Evolutionary conservation across 1,139 yeast genomes (phyloP), one percentile per base, ranked within the genome.

Genomic region (Yarrowia galli): DNA sequence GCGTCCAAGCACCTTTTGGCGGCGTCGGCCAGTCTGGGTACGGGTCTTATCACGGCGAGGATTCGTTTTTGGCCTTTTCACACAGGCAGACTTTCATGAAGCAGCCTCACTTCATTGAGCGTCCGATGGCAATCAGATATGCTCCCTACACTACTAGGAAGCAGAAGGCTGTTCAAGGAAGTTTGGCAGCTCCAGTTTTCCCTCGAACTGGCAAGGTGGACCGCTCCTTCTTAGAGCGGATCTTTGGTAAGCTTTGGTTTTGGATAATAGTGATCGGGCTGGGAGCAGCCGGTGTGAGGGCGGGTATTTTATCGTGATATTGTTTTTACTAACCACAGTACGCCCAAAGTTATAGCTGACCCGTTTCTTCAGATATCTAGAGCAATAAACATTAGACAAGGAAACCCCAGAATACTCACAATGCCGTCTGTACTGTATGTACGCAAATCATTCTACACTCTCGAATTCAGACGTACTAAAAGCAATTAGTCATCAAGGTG

Each of bases 21-120:
- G 99, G 99, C 45, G 79, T 92, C 69, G 98, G 98, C 22, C 77
- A 79, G 38, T 91, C 97, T 0, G 99, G 99, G 0, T 79, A 81
- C 68, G 84, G 87, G 38, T 71, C 76, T 8, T 92, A 92, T 79
- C 98, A 93, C 75, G 97, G 98, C 7, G 79, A 79, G 70, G 83
- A 80, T 75, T 91, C 97, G 0, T 89, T 88, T 79, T 83, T 85
- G 69, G 82, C 89, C n/a, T 93, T 93, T 74, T 85, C 93, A 3
- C 97, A 92, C 76, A 86, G 85, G 73, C 85, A 97, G 74, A 85
- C 93, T 0, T 81, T 88, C 5, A 77, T 92, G 73, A 85, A 83
- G 68, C 92, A 89, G 76, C 89, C 91, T 20, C 82, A 83, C 70
- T 87, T 88, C 88, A 83, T 83, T 63, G 97, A 92, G 73, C 71